A percentile compares a stretch with the other conserved stretches of the same genome.
Conservation (phyloP, 371 early-diverging fungal genomes). For the Dinochytrium kinnereticum region DNA sequence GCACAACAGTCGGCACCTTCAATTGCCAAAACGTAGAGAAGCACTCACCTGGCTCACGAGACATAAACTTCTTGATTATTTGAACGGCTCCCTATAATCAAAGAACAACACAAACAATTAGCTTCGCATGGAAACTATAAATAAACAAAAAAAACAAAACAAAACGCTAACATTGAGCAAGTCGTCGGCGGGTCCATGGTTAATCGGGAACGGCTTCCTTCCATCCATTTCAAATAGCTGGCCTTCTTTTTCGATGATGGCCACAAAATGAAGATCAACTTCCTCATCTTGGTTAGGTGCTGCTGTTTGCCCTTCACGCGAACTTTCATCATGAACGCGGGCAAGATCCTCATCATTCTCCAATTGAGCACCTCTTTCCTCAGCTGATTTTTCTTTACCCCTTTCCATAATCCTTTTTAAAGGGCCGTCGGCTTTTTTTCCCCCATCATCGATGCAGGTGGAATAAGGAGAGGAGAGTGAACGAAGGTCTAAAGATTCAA, state of each 20-base stretch:
- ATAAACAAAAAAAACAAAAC: too few relatives aligned
- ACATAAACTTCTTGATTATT: constrained; percentile 73
- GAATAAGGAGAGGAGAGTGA: too few relatives aligned
- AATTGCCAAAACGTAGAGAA: not conserved
- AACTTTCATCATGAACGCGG: constrained; percentile 52
- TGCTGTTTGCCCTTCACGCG: constrained; percentile 80
- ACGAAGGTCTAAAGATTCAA: too few relatives aligned
- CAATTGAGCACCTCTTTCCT: constrained; percentile 62
- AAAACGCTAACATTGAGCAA: constrained; percentile 9
- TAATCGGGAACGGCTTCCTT: constrained; percentile 76
- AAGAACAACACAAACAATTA: too few relatives aligned
- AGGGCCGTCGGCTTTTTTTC: constrained; percentile 61
- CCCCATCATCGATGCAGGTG: too few relatives aligned
- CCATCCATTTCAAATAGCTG: constrained; percentile 90
- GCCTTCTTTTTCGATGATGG: constrained; percentile 76
- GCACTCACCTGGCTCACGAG: constrained; percentile 66
- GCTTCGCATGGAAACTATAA: too few relatives aligned
- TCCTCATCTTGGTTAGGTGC: constrained; percentile 73
- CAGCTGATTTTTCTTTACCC: constrained; percentile 40
- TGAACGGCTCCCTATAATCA: constrained; percentile 64
- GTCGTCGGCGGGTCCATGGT: constrained; percentile 69
- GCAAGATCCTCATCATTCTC: constrained; percentile 56
- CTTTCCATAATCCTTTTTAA: constrained; percentile 66
- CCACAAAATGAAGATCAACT: constrained; percentile 83
- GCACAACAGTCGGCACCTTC: too few relatives aligned